A percentile compares a stretch with the other conserved stretches of the same genome.
Conservation (phyloP, 768 basidiomycete genomes). For the Boletus subcaerulescens region DNA sequence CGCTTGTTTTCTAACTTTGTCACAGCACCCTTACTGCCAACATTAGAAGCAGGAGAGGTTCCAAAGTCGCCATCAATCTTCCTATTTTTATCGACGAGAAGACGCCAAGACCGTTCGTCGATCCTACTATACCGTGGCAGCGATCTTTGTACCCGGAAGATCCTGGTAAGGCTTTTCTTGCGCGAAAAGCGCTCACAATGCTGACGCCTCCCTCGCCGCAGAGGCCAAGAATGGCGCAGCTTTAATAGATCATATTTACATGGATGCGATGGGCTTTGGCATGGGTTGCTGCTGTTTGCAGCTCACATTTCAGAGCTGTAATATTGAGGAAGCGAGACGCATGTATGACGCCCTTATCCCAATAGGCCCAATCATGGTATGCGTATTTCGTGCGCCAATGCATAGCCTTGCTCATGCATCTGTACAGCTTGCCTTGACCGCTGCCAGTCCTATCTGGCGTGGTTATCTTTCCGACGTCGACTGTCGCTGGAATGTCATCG, state of each 20-base stretch:
- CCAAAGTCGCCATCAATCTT: slow-evolving; percentile 93
- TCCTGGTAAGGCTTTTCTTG: slow-evolving; percentile 49
- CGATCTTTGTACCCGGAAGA: slow-evolving; percentile 84
- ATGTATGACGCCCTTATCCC: slow-evolving; percentile 97
- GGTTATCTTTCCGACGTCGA: slow-evolving; percentile 96
- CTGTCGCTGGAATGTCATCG: slow-evolving; percentile 98
- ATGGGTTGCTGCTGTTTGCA: slow-evolving; percentile 99
- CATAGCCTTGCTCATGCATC: slow-evolving; percentile 1
- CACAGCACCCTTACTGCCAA: slow-evolving; percentile 94
- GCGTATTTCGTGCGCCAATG: slow-evolving; percentile 15
- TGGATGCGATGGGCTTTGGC: slow-evolving; percentile 99
- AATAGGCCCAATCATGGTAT: slow-evolving; percentile 90
- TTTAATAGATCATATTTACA: slow-evolving; percentile 86
- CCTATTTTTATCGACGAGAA: slow-evolving; percentile 87
- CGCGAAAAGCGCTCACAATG: slow-evolving; percentile 3
- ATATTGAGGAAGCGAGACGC: slow-evolving; percentile 84
- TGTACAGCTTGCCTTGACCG: slow-evolving; percentile 83
- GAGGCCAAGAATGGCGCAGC: slow-evolving; percentile 92
- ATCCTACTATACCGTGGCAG: slow-evolving; percentile 89
- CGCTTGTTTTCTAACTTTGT: slow-evolving; percentile 11
- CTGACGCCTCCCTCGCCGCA: slow-evolving; percentile 25
- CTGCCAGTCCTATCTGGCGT: slow-evolving; percentile 92
- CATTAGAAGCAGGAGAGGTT: slow-evolving; percentile 84
- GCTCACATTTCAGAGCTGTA: slow-evolving; percentile 96
- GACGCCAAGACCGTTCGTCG: slow-evolving; percentile 87